These are phyloP conservation scores for Periconia macrospinosa DNA, from an alignment of 2,329 filamentous ascomycete genomes.

Conservation along the genomic window DNA sequence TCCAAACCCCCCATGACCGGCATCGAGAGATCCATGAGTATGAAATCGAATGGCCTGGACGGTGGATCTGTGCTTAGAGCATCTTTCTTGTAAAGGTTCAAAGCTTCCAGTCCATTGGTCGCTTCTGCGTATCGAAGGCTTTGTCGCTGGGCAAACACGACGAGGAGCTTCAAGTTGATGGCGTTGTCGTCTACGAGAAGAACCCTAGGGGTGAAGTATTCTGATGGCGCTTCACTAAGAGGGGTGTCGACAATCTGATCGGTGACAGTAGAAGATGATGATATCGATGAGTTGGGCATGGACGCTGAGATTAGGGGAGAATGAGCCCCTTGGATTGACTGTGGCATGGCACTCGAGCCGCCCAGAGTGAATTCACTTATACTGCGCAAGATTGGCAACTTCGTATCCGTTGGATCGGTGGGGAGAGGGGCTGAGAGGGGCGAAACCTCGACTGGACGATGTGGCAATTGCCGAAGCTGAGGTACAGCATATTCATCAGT, in stretches of 20 bases:
- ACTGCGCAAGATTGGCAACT: conserved; percentile 21
- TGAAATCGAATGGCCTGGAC: conserved; percentile 29
- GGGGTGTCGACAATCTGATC: conserved; percentile 1
- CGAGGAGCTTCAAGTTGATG: conserved; percentile 39
- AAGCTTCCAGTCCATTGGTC: conserved; percentile 35
- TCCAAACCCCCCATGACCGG: conserved; percentile 44
- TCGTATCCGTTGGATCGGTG: conserved; percentile 10
- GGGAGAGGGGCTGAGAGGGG: not conserved
- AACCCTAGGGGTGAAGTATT: conserved; percentile 33
- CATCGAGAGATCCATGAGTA: conserved; percentile 42
- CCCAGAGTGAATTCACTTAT: conserved; percentile 21
- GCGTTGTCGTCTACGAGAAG: conserved; percentile 39
- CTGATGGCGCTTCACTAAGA: conserved; percentile 2
- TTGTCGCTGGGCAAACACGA: conserved; percentile 46
- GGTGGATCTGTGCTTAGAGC: conserved; percentile 16
- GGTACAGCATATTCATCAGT: conserved; percentile 25
- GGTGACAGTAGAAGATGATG: not conserved
- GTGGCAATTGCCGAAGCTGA: conserved; percentile 13
- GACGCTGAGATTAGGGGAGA: conserved; percentile 9
- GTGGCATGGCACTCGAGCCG: not conserved
- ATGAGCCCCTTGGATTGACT: not conserved
- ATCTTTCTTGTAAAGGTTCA: conserved; percentile 26
- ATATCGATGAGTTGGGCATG: conserved; percentile 1
- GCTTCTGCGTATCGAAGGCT: conserved; percentile 30
- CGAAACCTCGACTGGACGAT: conserved; percentile 18